phyloP scores from a whole-genome alignment of 31 red algal genomes.

The Endocladia muricata region DNA sequence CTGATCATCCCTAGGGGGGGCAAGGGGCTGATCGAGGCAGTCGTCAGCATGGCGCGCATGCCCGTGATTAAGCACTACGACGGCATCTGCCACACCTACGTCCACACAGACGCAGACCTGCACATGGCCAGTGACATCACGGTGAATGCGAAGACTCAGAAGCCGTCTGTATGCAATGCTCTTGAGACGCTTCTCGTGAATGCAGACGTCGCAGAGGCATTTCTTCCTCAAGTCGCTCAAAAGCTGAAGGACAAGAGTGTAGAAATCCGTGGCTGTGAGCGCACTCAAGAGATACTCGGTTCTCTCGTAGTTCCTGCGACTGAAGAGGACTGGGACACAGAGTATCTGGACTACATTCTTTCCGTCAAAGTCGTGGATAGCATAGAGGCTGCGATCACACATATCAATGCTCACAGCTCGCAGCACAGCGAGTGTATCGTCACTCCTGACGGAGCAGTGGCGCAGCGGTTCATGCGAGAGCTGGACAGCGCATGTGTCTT shows the following conservation, averaged over 20 bases:
- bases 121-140: conserved; percentile 69
- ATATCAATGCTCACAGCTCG: conserved; percentile 92
- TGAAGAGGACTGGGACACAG: conserved; percentile 78
- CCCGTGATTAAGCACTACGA: conserved; percentile 97
- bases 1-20: conserved; percentile 93
- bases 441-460: conserved; percentile 65
- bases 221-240: conserved; percentile 62
- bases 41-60: conserved; percentile 84
- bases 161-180: conserved; percentile 98
- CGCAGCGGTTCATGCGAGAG: conserved; percentile 64
- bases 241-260: conserved; percentile 62
- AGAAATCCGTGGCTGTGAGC: conserved; percentile 61
- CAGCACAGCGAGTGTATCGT: conserved; percentile 94
- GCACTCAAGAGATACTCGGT: conserved; percentile 37
- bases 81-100: conserved; percentile 89
- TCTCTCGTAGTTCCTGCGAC: conserved; percentile 21
- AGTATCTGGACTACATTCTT: conserved; percentile 88
- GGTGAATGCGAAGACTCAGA: conserved; percentile 94
- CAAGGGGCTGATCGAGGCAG: conserved; percentile 81
- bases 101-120: conserved; percentile 78
- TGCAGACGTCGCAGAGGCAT: conserved; percentile 21
- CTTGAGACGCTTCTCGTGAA: conserved; percentile 91
- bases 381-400: conserved; percentile 80
- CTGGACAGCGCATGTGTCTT: conserved; percentile 97
- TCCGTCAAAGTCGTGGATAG: conserved; percentile 82